These are phyloP conservation scores for Cercospora sp. DNA, from an alignment of 2,329 filamentous ascomycete species.

Conservation along the genomic window DNA sequence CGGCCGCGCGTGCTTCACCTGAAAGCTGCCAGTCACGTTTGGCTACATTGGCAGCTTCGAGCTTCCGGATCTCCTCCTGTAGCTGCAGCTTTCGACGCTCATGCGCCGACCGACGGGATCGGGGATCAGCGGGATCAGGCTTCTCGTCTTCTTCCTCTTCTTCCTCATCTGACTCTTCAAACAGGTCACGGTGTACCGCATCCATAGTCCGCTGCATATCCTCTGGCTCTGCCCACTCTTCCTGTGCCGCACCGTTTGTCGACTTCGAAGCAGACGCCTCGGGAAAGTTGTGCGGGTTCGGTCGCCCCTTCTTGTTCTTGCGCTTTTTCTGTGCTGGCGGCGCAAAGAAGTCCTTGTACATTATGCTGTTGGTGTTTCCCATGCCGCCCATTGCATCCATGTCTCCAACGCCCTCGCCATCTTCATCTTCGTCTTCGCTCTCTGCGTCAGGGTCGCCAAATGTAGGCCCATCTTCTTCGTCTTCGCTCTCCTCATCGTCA, in stretches of 20 bases:
- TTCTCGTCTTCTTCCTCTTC: slow-evolving; percentile 57
- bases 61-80: slow-evolving; percentile 82
- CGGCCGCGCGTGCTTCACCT: slow-evolving; percentile 80
- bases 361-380: slow-evolving; percentile 81
- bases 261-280: slow-evolving; percentile 18
- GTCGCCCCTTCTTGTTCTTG: slow-evolving; percentile 55
- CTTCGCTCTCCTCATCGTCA: slow-evolving; percentile 53
- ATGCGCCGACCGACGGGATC: slow-evolving; percentile 76
- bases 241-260: slow-evolving; percentile 39
- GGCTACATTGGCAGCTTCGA: slow-evolving; percentile 85
- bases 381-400: slow-evolving; percentile 54
- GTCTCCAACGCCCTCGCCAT: slow-evolving; percentile 58
- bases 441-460: slow-evolving; percentile 78
- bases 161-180: slow-evolving; percentile 72
- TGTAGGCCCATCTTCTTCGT: slow-evolving; percentile 76
- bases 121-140: slow-evolving; percentile 66
- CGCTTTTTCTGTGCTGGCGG: slow-evolving; percentile 73
- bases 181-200: slow-evolving; percentile 84
- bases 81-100: slow-evolving; percentile 84
- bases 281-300: slow-evolving; percentile 55
- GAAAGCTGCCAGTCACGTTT: slow-evolving; percentile 88
- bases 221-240: slow-evolving; percentile 50
- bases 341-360: slow-evolving; percentile 91
- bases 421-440: slow-evolving; percentile 63
- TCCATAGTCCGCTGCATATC: slow-evolving; percentile 82